A percentile compares a stretch with the other conserved stretches of the same genome.
Evolutionary conservation across 768 basidiomycete genomes (phyloP).

Genomic region (Naematelia encephala): DNA sequence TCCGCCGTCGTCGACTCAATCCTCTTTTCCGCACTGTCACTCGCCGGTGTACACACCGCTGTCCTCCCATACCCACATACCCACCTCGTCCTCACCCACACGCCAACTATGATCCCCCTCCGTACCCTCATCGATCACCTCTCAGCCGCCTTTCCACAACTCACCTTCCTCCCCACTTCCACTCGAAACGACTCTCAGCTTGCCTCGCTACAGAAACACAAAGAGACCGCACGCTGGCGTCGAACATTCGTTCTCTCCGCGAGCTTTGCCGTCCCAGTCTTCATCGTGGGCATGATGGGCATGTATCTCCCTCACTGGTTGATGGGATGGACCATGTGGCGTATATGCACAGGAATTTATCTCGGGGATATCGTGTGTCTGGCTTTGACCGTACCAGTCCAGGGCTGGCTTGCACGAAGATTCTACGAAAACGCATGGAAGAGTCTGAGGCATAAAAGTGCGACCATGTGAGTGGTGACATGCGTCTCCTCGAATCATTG

Average conservation of each 20-base stretch:
- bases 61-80: slow-evolving; percentile 36
- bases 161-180: slow-evolving; percentile 48
- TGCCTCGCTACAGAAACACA: slow-evolving; percentile 48
- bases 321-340: slow-evolving; percentile 51
- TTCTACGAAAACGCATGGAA: slow-evolving; percentile 91
- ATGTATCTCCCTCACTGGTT: slow-evolving; percentile 54
- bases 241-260: slow-evolving; percentile 69
- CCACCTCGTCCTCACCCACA: slow-evolving; percentile 41
- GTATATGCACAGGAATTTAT: slow-evolving; percentile 64
- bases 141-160: slow-evolving; percentile 34
- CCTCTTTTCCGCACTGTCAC: slow-evolving; percentile 14
- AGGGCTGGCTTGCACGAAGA: slow-evolving; percentile 82
- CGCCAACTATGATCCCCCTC: slow-evolving; percentile 45
- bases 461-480: slow-evolving; percentile 66
- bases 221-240: slow-evolving; percentile 60
- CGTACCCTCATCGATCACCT: slow-evolving; percentile 48
- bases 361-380: slow-evolving; percentile 75
- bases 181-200: slow-evolving; percentile 45
- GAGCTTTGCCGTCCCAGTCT: slow-evolving; percentile 85
- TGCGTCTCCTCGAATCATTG: neutral
- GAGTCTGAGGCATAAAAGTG: slow-evolving; percentile 77
- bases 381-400: slow-evolving; percentile 79
- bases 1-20: slow-evolving; percentile 26
- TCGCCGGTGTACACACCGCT: slow-evolving; percentile 41
- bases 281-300: slow-evolving; percentile 82